Evolutionary conservation across 805 yeast genomes (phyloP), one percentile per base, ranked within the genome.

Genomic region (Saccharomycopsis fermentans): DNA sequence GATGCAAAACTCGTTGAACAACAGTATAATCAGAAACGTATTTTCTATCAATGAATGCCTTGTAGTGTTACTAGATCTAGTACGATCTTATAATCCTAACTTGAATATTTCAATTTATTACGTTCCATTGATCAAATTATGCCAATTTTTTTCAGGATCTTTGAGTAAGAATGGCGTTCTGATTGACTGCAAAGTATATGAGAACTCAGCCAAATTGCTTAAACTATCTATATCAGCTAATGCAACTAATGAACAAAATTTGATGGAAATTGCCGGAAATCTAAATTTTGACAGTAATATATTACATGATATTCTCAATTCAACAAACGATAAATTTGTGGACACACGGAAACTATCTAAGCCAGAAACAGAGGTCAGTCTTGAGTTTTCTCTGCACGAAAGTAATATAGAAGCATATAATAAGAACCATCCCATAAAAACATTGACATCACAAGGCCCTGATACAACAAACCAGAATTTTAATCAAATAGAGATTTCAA

Each of bases 71-170:
- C 68, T 59, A 62, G 70, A 37, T 68, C 68, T 61, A 55, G 68
- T 29, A 63, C 70, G 39, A 16, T 26, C 39, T 9, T 69, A 73
- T 57, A 69, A 74, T 21, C 69, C 72, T 1, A 55, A 59, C 19
- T 65, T 74, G 1, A 70, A 69, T 1, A 37, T 65, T 16, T 17
- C 58, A 17, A 29, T 52, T 36, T 59, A 59, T 55, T 59, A 29
- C 21, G 62, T 57, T 19, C 39, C 59, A 4, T 59, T 67, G 29
- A 63, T 69, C 5, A 68, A 64, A 5, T 37, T 57, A 40, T 56
- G 53, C 32, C 59, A 58, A n/a, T 57, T 59, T 29, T 59, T 53
- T 12, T 47, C 61, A 11, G 40, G 35, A 14, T 54, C 59, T 4
- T 32, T 47, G 4, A 36, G 36, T 35, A 53, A 35, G 36, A 53